Base-by-base conservation (phyloP, 768 basidiomycete species). In the Tylopilus sp. region DNA sequence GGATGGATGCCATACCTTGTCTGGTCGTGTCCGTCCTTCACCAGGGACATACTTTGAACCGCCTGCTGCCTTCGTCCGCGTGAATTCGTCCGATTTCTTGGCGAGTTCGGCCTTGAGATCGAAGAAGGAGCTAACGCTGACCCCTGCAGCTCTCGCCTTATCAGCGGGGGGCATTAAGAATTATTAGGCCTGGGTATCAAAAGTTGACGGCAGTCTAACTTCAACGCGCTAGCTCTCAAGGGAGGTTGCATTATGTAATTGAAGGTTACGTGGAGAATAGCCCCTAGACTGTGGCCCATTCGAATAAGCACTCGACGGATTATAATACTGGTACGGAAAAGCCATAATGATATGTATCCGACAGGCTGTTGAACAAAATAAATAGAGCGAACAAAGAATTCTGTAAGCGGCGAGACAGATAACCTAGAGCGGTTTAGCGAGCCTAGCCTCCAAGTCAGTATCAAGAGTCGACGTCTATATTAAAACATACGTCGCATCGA, bases 401-500 rank as follows among this genome's bases (percentile, higher is more conserved):
- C 3, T 28, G 26, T 7, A 10, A 28, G 26, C 6, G 8, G 26
- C 26, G 26, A 28, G 26, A 28, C 93, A 92, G 61, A 84, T n/a
- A 83, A 76, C 94, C 94, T 69, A 98, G 88, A 58, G 86, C 88
- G 52, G 92, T 88, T 75, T 92, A 88, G 53, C 40, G 55, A 50
- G 54, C 23, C 56, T 57, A 33, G 40, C 25, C 18, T 22, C 12
- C 28, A 9, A 43, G 18, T 63, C 15, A 64, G 51, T 2, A 25
- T 9, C 21, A 33, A 6, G 17, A 18, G 6, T 10, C n/a, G 33
- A 38, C 18, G n/a, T 38, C 21, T 15, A n/a, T 4, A 22, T 13
- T 25, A 35, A n/a, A 35, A 83, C 93, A 56, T 63, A 98, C 87
- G 90, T 98, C 38, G 97, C 97, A 70, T 99, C 97, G 45, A 99